A percentile compares a stretch with the other conserved stretches of the same genome.
Evolutionary conservation across 257 asterid species (phyloP).

Genomic region (Penstemon barbatus): DNA sequence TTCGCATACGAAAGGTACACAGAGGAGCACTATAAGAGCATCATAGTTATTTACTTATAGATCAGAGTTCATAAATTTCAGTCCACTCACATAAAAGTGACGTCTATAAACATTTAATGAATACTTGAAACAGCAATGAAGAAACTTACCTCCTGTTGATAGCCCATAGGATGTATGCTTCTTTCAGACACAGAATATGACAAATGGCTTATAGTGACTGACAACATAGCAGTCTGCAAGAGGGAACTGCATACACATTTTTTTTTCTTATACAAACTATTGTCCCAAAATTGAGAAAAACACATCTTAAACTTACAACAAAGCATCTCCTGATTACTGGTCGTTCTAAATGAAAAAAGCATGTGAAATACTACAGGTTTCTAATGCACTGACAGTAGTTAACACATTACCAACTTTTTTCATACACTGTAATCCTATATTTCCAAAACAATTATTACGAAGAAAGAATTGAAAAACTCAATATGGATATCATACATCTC

Average conservation of each 20-base stretch:
- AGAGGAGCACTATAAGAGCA: too few relatives aligned
- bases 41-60: not conserved
- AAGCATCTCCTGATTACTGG: slow-evolving; percentile 36
- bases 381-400: slow-evolving; percentile 34
- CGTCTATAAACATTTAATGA: not conserved
- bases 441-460: slow-evolving; percentile 37
- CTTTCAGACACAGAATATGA: not conserved
- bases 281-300: slow-evolving; percentile 28
- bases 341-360: slow-evolving; percentile 36
- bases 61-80: not conserved
- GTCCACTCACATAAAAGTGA: not conserved
- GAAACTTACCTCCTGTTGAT: slow-evolving; percentile 6
- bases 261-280: slow-evolving; percentile 28
- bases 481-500: slow-evolving; percentile 51
- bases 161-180: not conserved
- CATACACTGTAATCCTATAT: slow-evolving; percentile 45
- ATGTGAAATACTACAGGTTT: slow-evolving; percentile 34
- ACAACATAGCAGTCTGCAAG: slow-evolving; percentile 17
- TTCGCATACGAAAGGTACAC: too few relatives aligned
- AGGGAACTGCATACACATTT: slow-evolving; percentile 19
- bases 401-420: slow-evolving; percentile 32
- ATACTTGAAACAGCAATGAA: not conserved
- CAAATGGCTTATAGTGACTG: not conserved
- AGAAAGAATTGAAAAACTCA: slow-evolving; percentile 23
- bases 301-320: slow-evolving; percentile 49